These are phyloP conservation scores for Aspergillus niger DNA, from an alignment of 2,329 filamentous ascomycete genomes.

Conservation along the genomic window DNA sequence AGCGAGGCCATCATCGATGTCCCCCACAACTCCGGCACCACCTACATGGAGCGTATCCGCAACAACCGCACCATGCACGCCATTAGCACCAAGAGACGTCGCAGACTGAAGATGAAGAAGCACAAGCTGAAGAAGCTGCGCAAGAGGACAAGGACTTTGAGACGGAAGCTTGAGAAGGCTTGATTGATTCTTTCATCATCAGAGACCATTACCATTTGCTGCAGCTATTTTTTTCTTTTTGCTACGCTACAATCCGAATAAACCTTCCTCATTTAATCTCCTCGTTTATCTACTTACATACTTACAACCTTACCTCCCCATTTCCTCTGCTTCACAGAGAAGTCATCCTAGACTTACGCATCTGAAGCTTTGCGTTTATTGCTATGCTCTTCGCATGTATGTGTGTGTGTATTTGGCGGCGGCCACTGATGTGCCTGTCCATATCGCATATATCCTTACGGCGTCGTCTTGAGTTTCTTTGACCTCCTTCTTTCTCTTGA, in stretches of 20 bases:
- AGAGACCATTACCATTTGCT: slow-evolving; percentile 4
- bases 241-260: slow-evolving; percentile 8
- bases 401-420: slow-evolving; percentile 7
- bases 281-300: too few species aligned
- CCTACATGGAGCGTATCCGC: slow-evolving; percentile 71
- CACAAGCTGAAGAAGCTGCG: slow-evolving; percentile 99
- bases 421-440: background rate
- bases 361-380: slow-evolving; percentile 6
- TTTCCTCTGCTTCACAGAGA: background rate
- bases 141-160: slow-evolving; percentile 83
- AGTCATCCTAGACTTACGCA: background rate
- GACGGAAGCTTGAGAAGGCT: slow-evolving; percentile 76
- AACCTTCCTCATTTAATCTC: slow-evolving; percentile 8
- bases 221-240: slow-evolving; percentile 14
- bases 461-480: background rate
- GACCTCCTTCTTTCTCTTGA: slow-evolving; percentile 3
- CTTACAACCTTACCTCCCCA: background rate
- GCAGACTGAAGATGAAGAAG: slow-evolving; percentile 99
- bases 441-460: slow-evolving; percentile 12
- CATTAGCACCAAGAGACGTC: slow-evolving; percentile 88
- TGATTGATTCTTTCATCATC: slow-evolving; percentile 19
- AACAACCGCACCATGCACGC: slow-evolving; percentile 65
- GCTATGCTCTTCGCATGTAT: slow-evolving; percentile 12
- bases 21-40: slow-evolving; percentile 45
- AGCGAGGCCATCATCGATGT: slow-evolving; percentile 56